Evolutionary conservation across 805 yeast genomes (phyloP), one percentile per base, ranked within the genome.

Genomic region (Ogataea methylovora): DNA sequence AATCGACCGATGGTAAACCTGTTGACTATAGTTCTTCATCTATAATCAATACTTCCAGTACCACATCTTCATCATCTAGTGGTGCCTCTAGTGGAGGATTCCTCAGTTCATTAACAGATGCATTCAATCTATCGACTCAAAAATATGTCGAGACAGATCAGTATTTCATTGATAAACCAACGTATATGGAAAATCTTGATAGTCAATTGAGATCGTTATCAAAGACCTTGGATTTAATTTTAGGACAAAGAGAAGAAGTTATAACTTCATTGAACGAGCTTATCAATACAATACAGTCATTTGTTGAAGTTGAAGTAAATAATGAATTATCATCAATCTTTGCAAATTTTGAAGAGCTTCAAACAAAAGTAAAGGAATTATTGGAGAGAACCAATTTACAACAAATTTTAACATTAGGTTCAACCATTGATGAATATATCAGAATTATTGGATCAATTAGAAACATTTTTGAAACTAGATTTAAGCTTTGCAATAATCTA

Each of bases 341-440:
- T 37, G 56, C 61, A 15, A 78, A 79, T 37, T 87, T 88, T 54
- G 76, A 87, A 24, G 76, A 76, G 23, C 73, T 84, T 8, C 90
- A 88, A 51, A 49, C 62, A 23, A 73, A 83, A 42, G 69, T 88
- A 18, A 76, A 76, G 45, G 90, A 84, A 34, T 66, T 84, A 30
- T 62, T 85, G 30, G 87, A 79, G 42, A 71, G 96, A 40, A 77
- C 82, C 40, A 79, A 86, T 38, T 58, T 83, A 58, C 95, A 85
- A 54, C 97, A 90, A 45, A 75, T 87, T 48, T 62, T 90, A 41
- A 86, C 95, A 0, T 61, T 90, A 30, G 95, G 95, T 2, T 73
- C 83, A 18, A 84, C 95, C 1, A 63, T 90, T 26, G 96, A 90
- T 52, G 97, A 88, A 52, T 88, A 92, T 53, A 64, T 79, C 32